phyloP scores from a whole-genome alignment of 2,329 filamentous ascomycete genomes.

The Stachybotrys echinatus region DNA sequence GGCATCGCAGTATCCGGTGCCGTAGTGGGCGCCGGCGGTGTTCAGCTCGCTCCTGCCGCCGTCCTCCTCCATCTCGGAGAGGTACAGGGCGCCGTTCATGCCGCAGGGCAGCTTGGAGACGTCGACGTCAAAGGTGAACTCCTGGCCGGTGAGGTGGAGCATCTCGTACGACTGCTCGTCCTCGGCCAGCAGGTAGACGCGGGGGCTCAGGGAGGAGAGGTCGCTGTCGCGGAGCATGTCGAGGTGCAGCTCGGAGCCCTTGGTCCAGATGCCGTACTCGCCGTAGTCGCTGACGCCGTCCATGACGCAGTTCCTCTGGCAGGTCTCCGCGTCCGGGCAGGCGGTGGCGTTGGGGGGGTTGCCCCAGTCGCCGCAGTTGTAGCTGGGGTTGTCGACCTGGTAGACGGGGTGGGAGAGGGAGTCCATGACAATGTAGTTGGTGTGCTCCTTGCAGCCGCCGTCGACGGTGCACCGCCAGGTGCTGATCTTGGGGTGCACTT shows the following conservation, averaged over 20 bases:
- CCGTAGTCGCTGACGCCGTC: conserved; percentile 44
- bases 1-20: conserved; percentile 60
- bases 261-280: conserved; percentile 23
- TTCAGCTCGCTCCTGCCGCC: conserved; percentile 52
- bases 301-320: conserved; percentile 49
- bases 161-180: conserved; percentile 53
- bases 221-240: conserved; percentile 18
- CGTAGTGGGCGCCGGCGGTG: conserved; percentile 53
- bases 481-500: conserved; percentile 44
- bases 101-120: conserved; percentile 60
- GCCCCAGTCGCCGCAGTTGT: conserved; percentile 26
- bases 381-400: conserved; percentile 24
- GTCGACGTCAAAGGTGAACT: conserved; percentile 64
- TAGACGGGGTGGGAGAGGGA: conserved; percentile 40
- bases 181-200: conserved; percentile 53
- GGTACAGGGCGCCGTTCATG: conserved; percentile 62
- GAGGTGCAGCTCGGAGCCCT: conserved; percentile 22
- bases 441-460: conserved; percentile 40
- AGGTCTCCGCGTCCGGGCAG: conserved; percentile 44
- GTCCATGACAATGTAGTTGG: conserved; percentile 46
- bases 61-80: conserved; percentile 49
- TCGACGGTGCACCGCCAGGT: conserved; percentile 47
- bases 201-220: conserved; percentile 25
- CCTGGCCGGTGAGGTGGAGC: conserved; percentile 53
- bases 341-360: conserved; percentile 31